Evolutionary conservation across 2,329 filamentous ascomycete species (phyloP), one percentile per base, ranked within the genome.

Genomic region (Coniochaeta ligniaria): DNA sequence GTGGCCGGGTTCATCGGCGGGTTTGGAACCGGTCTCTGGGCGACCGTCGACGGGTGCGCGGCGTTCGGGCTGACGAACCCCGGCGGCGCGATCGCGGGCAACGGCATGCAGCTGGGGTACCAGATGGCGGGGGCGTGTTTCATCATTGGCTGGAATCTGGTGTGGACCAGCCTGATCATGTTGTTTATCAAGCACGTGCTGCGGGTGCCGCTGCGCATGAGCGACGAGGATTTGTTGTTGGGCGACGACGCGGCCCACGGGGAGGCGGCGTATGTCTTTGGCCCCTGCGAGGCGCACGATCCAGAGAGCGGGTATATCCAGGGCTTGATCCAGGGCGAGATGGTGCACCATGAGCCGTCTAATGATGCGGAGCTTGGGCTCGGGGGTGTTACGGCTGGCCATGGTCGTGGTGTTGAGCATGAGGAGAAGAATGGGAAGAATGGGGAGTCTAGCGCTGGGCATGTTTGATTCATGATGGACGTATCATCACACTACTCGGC

Each of bases 171-270:
- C 22, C 66, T 79, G 36, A 80, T 82, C 61, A 69, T 80, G 70
- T 64, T 75, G 1, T 81, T 81, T 67, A 81, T 82, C 71, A 79
- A 80, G 66, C 77, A 79, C 64, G 77, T 80, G 47, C 68, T 75
- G 52, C 73, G 79, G 20, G 73, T 81, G 20, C 76, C 77, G 6
- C 69, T 81, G 61, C 71, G 79, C 47, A 79, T 81, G 75, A 70
- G 69, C 33, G 78, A 81, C 16, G 77, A 78, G 60, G 64, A 76
- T 57, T 67, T 81, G 36, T 61, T 77, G 22, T 69, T 78, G 26
- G 79, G 79, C 24, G 79, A 81, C 63, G 77, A 77, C 61, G 75
- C 76, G 20, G 69, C 80, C 31, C 78, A 81, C 63, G 78, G 79
- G 52, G 79, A 82, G 65, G 73, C 74, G 33, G 74, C 78, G 5